Conservation (phyloP, 2,329 filamentous ascomycete species). For the Cytospora mali region DNA sequence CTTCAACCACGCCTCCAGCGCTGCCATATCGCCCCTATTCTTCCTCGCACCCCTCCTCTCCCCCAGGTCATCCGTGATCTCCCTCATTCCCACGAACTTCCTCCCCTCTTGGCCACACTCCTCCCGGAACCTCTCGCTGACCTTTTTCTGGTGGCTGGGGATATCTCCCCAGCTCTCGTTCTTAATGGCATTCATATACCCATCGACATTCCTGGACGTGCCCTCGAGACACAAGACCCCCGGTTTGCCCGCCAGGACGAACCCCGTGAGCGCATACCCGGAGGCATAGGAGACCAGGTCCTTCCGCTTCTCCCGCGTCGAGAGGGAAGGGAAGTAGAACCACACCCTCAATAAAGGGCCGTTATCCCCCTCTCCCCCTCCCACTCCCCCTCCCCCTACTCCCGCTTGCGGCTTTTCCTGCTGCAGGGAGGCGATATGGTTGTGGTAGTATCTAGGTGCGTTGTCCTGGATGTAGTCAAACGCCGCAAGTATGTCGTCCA, state of each 20-base stretch:
- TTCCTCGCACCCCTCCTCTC: constrained; percentile 51
- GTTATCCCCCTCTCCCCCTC: not conserved
- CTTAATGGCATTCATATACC: constrained; percentile 66
- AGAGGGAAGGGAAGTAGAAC: constrained; percentile 67
- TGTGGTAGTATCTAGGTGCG: not conserved
- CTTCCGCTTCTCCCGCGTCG: constrained; percentile 59
- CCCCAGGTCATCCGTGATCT: constrained; percentile 55
- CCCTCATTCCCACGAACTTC: constrained; percentile 57
- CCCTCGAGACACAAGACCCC: constrained; percentile 58
- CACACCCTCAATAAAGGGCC: constrained; percentile 53
- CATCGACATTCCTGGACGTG: constrained; percentile 50
- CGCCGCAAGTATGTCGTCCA: constrained; percentile 18
- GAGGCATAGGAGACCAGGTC: constrained; percentile 59
- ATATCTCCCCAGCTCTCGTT: constrained; percentile 66
- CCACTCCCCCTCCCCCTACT: not conserved
- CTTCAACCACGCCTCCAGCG: constrained; percentile 52
- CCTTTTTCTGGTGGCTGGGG: constrained; percentile 63
- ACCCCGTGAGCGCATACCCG: constrained; percentile 56
- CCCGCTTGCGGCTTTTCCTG: not conserved
- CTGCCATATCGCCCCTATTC: constrained; percentile 57
- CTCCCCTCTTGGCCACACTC: constrained; percentile 35
- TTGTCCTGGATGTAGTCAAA: constrained; percentile 25
- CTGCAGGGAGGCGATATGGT: not conserved
- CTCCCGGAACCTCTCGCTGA: constrained; percentile 58
- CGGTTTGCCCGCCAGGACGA: constrained; percentile 63